Base-by-base conservation (phyloP, 2,329 filamentous ascomycete species). In the Exophiala bonariae region DNA sequence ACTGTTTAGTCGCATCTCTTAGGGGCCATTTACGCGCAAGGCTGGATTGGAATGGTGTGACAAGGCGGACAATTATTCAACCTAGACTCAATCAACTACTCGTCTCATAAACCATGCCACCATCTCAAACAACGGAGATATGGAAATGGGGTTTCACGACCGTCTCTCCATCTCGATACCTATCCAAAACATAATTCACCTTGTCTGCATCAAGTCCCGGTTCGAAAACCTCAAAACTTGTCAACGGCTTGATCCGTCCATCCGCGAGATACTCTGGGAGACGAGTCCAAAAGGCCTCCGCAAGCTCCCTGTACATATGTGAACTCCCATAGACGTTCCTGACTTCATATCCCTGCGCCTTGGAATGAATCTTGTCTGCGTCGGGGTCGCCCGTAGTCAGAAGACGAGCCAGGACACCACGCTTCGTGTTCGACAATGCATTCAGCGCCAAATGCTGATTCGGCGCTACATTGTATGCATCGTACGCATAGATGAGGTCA, bases 131-230 rank as follows among this genome's bases (percentile, higher is more conserved):
- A 26, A 11, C 23, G 23, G 23, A 26, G 22, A 49, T 33, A 45
- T 59, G 56, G 14, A 56, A 41, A 40, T 58, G 52, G 17, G 52
- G 44, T 36, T 61, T 77, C n/a, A 57, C 35, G 11, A 50, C 59
- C 32, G 40, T 38, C 49, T 65, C 64, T n/a, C 65, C 66, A 56
- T 70, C 64, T 17, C 62, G 47, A 59, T 71, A 72, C 13, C 54
- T 56, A 61, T 72, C 68, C 44, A 73, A 47, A 5, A 65, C 61
- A 37, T 61, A 57, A 54, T 72, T 71, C 4, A 69, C 64, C 42
- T 61, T 63, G 4, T 59, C 63, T 3, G 57, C 59, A 44, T 61
- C 56, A 44, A 69, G 50, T 0, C 64, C 68, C 31, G 69, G 46
- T 11, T 26, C 23, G 23, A 26, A 26, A 20, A 67, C 60, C 10